Evolutionary conservation across 176 grass and related monocot species (phyloP), one percentile per base, ranked within the genome.

Genomic region (Ensete ventricosum): DNA sequence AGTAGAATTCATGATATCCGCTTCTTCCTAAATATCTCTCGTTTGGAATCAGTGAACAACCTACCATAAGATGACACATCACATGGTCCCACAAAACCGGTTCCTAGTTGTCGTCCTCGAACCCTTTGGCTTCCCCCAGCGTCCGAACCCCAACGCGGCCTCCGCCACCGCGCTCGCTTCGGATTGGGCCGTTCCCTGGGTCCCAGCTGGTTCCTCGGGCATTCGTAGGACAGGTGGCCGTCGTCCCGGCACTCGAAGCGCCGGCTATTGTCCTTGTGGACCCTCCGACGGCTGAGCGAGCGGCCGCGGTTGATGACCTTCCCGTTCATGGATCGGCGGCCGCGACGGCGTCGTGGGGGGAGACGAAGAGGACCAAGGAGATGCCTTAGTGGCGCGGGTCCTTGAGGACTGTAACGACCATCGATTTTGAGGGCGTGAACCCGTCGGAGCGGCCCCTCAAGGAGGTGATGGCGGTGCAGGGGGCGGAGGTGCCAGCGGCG

Each of bases 161-260:
- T 29, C 58, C 12, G 78, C 82, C 9, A 78, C 80, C 84, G 81
- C 4, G 72, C 70, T 21, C 83, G 88, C 73, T 89, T 87, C 0
- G 88, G 78, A 22, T 77, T 64, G 0, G 90, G 90, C n/a, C 80
- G 83, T 69, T 99, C 95, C 14, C 95, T 85, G 3, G 90, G 82
- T 0, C 95, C 90, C 50, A 94, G 87, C 81, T 94, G 90, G 73
- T 91, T 99, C 58, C 87, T 87, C 11, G 95, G 90, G 82, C 95
- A 91, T 83, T 99, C 90, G 83, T 99, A 91, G 2, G 95, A 99
- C 54, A 98, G 89, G 78, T 98, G 95, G 4, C 90, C 88, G 43
- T 82, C 84, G 10, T 88, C 84, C 16, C 88, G 84, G 73, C 95
- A 94, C 82, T 99, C 95, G 17, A 91, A 99, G 85, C 95, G 89